Conservation (phyloP, 2,329 filamentous ascomycete genomes). For the Penicillium thymicola region DNA sequence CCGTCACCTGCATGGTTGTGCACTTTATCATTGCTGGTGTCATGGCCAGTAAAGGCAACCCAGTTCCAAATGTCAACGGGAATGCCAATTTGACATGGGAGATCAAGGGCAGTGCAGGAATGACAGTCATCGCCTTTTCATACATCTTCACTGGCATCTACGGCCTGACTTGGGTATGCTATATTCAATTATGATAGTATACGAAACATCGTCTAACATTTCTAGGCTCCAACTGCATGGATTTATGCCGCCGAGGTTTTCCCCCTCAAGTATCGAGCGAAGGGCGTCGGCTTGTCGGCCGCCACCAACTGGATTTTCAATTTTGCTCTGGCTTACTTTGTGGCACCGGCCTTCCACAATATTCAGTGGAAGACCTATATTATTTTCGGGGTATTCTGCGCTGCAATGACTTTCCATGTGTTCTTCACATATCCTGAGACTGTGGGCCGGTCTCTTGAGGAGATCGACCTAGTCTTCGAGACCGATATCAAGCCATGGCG, state of each 20-base stretch:
- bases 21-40: conserved; percentile 56
- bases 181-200: neutral
- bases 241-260: conserved; percentile 63
- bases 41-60: conserved; percentile 49
- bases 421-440: conserved; percentile 67
- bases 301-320: conserved; percentile 64
- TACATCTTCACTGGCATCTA: conserved; percentile 49
- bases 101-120: conserved; percentile 50
- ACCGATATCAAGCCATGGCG: conserved; percentile 32
- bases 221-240: conserved; percentile 52
- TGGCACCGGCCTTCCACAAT: conserved; percentile 57
- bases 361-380: conserved; percentile 65
- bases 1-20: conserved; percentile 45
- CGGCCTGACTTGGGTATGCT: conserved; percentile 44
- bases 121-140: conserved; percentile 62
- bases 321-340: conserved; percentile 54
- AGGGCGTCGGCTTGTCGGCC: conserved; percentile 60
- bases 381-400: conserved; percentile 72
- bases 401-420: conserved; percentile 65
- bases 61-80: conserved; percentile 45
- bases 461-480: conserved; percentile 69
- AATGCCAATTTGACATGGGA: conserved; percentile 48
- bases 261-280: conserved; percentile 62
- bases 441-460: conserved; percentile 67
- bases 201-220: neutral